Conservation (phyloP, 1,139 yeast species). For the Petasospora fabianii region DNA sequence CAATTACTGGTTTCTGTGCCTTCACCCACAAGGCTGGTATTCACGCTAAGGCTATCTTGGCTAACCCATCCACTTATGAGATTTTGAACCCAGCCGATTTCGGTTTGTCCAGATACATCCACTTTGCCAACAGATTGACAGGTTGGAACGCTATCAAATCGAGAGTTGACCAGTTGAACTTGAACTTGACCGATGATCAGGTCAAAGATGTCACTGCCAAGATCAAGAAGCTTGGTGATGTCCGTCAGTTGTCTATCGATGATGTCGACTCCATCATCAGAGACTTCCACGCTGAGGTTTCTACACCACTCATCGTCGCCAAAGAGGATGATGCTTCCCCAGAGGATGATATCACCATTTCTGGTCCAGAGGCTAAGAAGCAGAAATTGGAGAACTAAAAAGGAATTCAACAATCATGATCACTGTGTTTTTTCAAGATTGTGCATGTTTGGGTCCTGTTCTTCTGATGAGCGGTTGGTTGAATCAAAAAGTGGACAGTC, state of each 20-base stretch:
- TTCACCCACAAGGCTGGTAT: conserved; percentile 99
- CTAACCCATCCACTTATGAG: conserved; percentile 97
- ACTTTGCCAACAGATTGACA: conserved; percentile 94
- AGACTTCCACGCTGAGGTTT: conserved; percentile 76
- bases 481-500: neutral
- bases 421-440: neutral
- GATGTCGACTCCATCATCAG: conserved; percentile 97
- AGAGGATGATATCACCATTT: conserved; percentile 26
- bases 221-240: conserved; percentile 92
- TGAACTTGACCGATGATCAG: conserved; percentile 86
- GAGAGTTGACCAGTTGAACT: conserved; percentile 94
- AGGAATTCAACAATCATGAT: too few relatives aligned
- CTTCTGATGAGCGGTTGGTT: conserved; percentile 1
- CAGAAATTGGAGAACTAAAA: conserved; percentile 24
- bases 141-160: conserved; percentile 99
- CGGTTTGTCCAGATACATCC: conserved; percentile 93
- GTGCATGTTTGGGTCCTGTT: conserved; percentile 1
- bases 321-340: conserved; percentile 26
- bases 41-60: conserved; percentile 97
- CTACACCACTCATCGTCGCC: conserved; percentile 37
- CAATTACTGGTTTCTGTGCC: conserved; percentile 98
- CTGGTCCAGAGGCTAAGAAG: conserved; percentile 28
- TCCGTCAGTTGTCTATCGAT: conserved; percentile 89
- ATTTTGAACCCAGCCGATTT: conserved; percentile 92
- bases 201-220: conserved; percentile 91